Percentiles rank a stretch among this genome's conserved stretches.
phyloP scores from a whole-genome alignment of 306 rosid genomes.

The Medicago lupulina region DNA sequence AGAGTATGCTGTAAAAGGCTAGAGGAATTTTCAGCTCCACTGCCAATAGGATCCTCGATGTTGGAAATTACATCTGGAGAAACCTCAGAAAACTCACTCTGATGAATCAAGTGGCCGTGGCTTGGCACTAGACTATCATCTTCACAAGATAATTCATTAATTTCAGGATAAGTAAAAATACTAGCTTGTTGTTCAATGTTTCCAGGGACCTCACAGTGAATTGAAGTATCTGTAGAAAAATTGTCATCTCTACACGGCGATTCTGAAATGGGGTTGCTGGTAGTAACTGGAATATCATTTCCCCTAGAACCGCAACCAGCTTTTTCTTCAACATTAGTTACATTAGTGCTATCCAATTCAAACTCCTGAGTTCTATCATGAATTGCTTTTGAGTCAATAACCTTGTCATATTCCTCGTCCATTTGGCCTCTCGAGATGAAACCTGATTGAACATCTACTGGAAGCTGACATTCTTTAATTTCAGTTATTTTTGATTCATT shows the following conservation, averaged over 20 bases:
- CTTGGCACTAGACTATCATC: slow-evolving; percentile 36
- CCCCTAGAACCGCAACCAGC: slow-evolving; percentile 18
- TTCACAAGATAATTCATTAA: slow-evolving; percentile 29
- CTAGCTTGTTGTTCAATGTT: slow-evolving; percentile 38
- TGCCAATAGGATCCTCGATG: neutral
- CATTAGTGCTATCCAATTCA: slow-evolving; percentile 27
- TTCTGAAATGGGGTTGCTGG: slow-evolving; percentile 9
- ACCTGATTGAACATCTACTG: slow-evolving; percentile 39
- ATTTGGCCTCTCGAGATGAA: slow-evolving; percentile 20
- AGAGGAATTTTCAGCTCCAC: slow-evolving; percentile 38
- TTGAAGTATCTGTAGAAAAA: slow-evolving; percentile 40
- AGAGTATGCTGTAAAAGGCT: slow-evolving; percentile 11
- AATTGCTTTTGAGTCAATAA: slow-evolving; percentile 39
- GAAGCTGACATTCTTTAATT: slow-evolving; percentile 42
- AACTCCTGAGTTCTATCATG: slow-evolving; percentile 18
- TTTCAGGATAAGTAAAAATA: slow-evolving; percentile 24
- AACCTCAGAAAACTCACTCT: slow-evolving; percentile 31
- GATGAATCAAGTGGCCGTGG: slow-evolving; percentile 29
- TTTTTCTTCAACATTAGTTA: slow-evolving; percentile 12
- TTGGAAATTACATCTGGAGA: slow-evolving; percentile 32
- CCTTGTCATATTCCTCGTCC: slow-evolving; percentile 37
- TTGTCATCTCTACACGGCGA: slow-evolving; percentile 35
- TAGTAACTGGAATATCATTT: slow-evolving; percentile 37
- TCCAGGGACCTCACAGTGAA: slow-evolving; percentile 37
- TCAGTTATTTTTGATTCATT: slow-evolving; percentile 29